Evolutionary conservation across 805 yeast genomes (phyloP), one percentile per base, ranked within the genome.

Genomic region (Lipomyces yamanashiensis): DNA sequence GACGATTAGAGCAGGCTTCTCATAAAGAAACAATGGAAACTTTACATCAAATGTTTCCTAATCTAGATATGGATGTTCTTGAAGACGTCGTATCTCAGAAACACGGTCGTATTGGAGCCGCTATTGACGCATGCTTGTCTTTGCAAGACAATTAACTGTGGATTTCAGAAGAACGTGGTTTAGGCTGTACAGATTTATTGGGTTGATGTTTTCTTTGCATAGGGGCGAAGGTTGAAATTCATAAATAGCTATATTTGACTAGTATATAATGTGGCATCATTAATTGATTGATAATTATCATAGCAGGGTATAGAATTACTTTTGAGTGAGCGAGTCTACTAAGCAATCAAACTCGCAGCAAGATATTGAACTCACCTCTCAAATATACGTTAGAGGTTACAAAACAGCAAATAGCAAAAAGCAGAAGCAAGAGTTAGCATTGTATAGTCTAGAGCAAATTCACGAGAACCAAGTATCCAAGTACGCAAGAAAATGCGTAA

Each of bases 1-100:
- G 15, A 77, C 78, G 3, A 78, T 79, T 15, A 68, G 79, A 78
- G 45, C 76, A 74, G 36, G 74, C 79, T 61, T 86, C 85, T 64
- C 79, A 76, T 44, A 74, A 77, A 19, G 79, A 80, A 49, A 81
- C 85, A 1, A 78, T 82, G 28, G 76, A 75, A 1, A 82, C 83
- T 1, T 78, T 91, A 59, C 76, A 77, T 36, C 85, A 85, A 54
- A 88, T 92, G 85, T 91, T 92, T 74, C 96, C 96, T 0, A 80
- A 79, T 51, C 77, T 91, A 64, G 96, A 90, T 69, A 77, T 78
- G 55, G 89, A 84, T 0, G 77, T 92, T 0, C 80, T 92, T 55
- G 83, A 81, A 60, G 97, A 91, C 72, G 86, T 91, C 2, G 81
- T 91, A 39, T 76, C 77, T 1, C 84, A 87, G 74, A 88, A 87